Percentiles rank a stretch among this genome's conserved stretches.
Evolutionary conservation across 169 alveolate genomes (phyloP).

Genomic region (Plasmodium chabaudi): DNA sequence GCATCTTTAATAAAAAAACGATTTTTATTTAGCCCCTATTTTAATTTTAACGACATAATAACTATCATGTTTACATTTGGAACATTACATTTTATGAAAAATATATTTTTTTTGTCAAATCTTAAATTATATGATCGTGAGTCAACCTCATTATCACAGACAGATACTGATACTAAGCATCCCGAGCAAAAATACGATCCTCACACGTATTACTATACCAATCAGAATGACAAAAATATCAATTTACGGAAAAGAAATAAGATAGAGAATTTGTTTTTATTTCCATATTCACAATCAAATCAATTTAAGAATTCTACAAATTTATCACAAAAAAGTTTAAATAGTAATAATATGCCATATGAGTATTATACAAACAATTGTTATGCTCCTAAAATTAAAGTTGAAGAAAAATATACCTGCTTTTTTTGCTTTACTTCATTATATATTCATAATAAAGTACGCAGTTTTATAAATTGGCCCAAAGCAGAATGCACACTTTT

Average conservation of each 20-base stretch:
- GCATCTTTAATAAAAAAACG: conserved; percentile 27
- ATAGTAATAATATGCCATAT: background rate
- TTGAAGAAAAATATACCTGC: conserved; percentile 57
- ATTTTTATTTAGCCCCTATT: conserved; percentile 16
- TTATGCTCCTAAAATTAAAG: conserved; percentile 58
- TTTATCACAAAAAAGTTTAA: background rate
- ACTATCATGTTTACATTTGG: conserved; percentile 61
- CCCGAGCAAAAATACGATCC: background rate
- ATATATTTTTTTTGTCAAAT: conserved; percentile 29
- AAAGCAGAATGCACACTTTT: conserved; percentile 60
- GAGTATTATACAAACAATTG: background rate
- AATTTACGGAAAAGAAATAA: background rate
- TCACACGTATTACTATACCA: background rate
- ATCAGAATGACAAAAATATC: background rate
- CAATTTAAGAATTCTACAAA: background rate
- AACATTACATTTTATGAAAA: conserved; percentile 28
- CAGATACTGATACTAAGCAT: background rate
- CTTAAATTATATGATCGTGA: background rate
- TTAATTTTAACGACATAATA: conserved; percentile 66
- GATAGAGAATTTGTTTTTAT: background rate
- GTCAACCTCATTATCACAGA: background rate
- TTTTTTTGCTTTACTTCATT: conserved; percentile 52
- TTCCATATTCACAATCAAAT: background rate
- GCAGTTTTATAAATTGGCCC: conserved; percentile 72
- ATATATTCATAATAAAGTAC: conserved; percentile 55